Evolutionary conservation across 768 basidiomycete species (phyloP), one percentile per base, ranked within the genome.

Genomic region (Galerina marginata): DNA sequence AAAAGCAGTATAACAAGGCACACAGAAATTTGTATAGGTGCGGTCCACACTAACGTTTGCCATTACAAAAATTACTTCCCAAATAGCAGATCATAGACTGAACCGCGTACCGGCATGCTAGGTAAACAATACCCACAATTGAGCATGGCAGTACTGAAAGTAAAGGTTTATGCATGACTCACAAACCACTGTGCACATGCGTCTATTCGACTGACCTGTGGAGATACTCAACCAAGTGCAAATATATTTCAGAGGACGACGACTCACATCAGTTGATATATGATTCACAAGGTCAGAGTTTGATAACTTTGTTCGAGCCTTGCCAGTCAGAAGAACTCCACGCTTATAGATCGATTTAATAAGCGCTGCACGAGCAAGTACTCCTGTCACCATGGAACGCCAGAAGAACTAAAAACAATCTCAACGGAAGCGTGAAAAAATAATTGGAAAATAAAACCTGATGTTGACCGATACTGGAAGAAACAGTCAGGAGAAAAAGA

Each of bases 271-370:
- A 11, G 87, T 87, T 9, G 82, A 83, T 50, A 88, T 81, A 65
- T 86, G 86, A 64, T 86, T 87, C 25, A 87, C 78, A 16, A 89
- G 75, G 59, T 79, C 80, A 29, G 82, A 77, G 66, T 91, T 92
- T 2, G 86, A 81, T 49, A 89, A 79, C 33, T 79, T 78, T 12
- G 84, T 83, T 50, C 91, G 80, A 9, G 89, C 83, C 71, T 86
- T 88, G 5, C 86, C 86, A 1, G 87, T 86, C 29, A 94, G 76
- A 37, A 77, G 75, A 38, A 92, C 80, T 4, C 86, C 84, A 50
- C 90, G 86, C 63, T 88, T 84, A 74, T 91, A 93, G 20, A 92
- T 83, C 0, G 85, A 85, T 43, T 83, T 82, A 51, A 90, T 91
- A 26, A 93, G 77, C 10, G 89, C 85, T 0, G 84, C 83, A 58